A percentile compares a stretch with the other conserved stretches of the same genome.
phyloP scores from a whole-genome alignment of 2,329 filamentous ascomycete species.

The Aspergillus ochraceoroseus region DNA sequence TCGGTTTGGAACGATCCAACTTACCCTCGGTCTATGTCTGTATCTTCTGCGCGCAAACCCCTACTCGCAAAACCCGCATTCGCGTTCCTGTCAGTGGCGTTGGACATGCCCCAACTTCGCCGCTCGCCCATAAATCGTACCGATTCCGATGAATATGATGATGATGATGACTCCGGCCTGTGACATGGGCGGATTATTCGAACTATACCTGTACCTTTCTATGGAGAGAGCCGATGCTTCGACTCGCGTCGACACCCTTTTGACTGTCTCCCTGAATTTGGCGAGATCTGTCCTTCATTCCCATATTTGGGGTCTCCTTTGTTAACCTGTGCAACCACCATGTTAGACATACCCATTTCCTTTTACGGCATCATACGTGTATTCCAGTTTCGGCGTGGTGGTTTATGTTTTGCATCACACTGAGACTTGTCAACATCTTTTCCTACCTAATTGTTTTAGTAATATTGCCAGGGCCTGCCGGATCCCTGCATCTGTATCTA shows the following conservation, averaged over 20 bases:
- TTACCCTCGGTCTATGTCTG: constrained; percentile 49
- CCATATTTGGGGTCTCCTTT: constrained; percentile 16
- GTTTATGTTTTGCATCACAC: constrained; percentile 14
- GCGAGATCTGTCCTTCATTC: constrained; percentile 6
- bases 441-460: constrained; percentile 15
- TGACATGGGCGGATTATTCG: background rate
- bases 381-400: constrained; percentile 6
- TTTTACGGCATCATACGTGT: constrained; percentile 13
- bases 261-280: background rate
- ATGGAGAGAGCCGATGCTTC: constrained; percentile 8
- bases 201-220: constrained; percentile 12
- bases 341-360: constrained; percentile 19
- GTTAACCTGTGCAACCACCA: constrained; percentile 12
- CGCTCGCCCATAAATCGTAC: constrained; percentile 42
- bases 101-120: constrained; percentile 36
- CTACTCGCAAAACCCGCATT: constrained; percentile 36
- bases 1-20: constrained; percentile 50
- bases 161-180: background rate
- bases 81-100: constrained; percentile 32
- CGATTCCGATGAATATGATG: constrained; percentile 32
- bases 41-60: constrained; percentile 48
- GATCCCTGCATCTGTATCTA: constrained; percentile 19
- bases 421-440: constrained; percentile 11
- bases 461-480: constrained; percentile 13
- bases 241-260: constrained; percentile 8